Evolutionary conservation across 2,329 filamentous ascomycete species (phyloP), one percentile per base, ranked within the genome.

Genomic region (Phaeosphaeriaceae sp.): DNA sequence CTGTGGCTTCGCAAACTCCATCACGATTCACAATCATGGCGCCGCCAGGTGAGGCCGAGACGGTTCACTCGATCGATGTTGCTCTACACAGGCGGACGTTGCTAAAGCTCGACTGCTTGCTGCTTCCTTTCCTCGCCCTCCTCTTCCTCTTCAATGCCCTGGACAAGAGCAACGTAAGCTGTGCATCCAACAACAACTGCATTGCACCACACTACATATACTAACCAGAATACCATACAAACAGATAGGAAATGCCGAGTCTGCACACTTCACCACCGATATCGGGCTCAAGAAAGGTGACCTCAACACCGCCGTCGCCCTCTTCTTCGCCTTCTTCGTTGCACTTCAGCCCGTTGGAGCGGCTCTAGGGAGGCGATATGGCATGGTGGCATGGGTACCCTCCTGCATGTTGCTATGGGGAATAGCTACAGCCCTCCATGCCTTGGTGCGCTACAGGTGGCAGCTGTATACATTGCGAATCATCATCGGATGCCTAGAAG

Each of bases 281-380:
- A 78, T 82, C 20, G 82, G 81, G 0, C 72, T 83, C 1, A 68
- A 69, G 3, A 74, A 76, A n/a, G 70, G 72, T 30, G 82, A 84
- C 58, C 66, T 86, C 46, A 84, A 85, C 56, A 76, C 76, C 4
- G 80, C 82, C 2, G 78, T 84, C 8, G 80, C 81, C 17, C 75
- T 79, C 43, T 85, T 85, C 74, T 85, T 83, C 61, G 75, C 78
- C 56, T 81, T 81, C 48, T 85, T 85, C 58, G 82, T 86, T n/a
- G 58, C 79, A 0, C 72, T 85, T 11, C 83, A 85, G 56, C 82
- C 83, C 0, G 67, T 81, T 1, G 82, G 81, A 3, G 81, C 82
- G 0, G 81, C 81, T 11, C 80, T 87, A 54, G 76, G 85, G 28
- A 69, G 82, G 50, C 79, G 80, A 57, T 87, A 76, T 74, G 77